Percentiles rank a stretch among this genome's conserved stretches.
phyloP scores from a whole-genome alignment of 2,329 filamentous ascomycete species.

The Trichoderma sp. region DNA sequence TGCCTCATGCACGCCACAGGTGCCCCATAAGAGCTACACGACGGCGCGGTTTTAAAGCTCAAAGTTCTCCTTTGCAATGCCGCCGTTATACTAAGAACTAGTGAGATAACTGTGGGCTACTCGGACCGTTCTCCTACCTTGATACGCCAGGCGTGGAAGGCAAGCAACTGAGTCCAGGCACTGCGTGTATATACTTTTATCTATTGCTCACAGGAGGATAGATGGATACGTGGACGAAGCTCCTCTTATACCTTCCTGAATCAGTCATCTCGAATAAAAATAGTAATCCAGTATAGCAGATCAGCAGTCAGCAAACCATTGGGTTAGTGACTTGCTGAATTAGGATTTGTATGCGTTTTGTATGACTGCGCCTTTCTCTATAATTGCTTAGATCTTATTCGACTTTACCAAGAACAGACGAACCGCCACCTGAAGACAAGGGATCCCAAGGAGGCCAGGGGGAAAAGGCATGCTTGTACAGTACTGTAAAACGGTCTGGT shows the following conservation, averaged over 20 bases:
- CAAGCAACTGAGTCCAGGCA: background rate
- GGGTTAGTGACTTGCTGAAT: slow-evolving; percentile 7
- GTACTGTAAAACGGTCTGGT: slow-evolving; percentile 11
- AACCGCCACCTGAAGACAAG: background rate
- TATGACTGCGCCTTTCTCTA: background rate
- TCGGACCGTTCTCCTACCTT: background rate
- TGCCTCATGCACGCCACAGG: slow-evolving; percentile 14
- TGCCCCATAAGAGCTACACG: background rate
- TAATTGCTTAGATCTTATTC: background rate
- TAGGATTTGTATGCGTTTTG: background rate
- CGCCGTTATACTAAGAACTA: background rate
- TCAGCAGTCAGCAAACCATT: slow-evolving; percentile 6
- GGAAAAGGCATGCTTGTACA: background rate
- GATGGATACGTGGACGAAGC: background rate
- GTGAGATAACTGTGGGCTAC: background rate
- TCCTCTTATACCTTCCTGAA: background rate
- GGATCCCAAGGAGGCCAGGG: background rate
- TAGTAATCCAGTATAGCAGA: slow-evolving; percentile 7
- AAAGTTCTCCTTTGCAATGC: background rate
- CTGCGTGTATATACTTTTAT: background rate
- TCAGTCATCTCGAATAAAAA: background rate
- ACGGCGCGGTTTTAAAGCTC: background rate
- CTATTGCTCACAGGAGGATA: background rate
- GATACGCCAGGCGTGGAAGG: background rate
- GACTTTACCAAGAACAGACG: background rate